Evolutionary conservation across 169 alveolate genomes (phyloP).

Genomic region (Plasmodium ovale): DNA sequence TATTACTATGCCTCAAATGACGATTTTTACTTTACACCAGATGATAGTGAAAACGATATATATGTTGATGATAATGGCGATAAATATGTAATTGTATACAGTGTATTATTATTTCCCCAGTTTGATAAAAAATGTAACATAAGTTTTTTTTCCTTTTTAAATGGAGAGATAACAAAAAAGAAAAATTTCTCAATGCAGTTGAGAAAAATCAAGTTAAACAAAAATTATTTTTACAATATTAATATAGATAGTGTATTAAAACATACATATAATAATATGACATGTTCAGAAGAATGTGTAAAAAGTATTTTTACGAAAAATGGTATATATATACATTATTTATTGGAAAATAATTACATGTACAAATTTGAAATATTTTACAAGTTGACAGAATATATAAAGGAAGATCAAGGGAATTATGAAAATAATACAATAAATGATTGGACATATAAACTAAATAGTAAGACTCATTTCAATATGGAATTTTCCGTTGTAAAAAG

Average conservation of each 20-base stretch:
- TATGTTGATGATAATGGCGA: neutral
- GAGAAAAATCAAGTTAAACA: constrained; percentile 12
- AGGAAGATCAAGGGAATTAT: neutral
- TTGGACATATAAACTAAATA: neutral
- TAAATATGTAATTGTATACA: neutral
- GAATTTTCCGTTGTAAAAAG: constrained; percentile 30
- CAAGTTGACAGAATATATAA: neutral
- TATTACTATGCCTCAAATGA: constrained; percentile 37
- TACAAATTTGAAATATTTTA: constrained; percentile 25
- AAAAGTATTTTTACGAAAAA: constrained; percentile 18
- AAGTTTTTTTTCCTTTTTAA: constrained; percentile 37
- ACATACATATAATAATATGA: neutral
- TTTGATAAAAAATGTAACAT: constrained; percentile 28
- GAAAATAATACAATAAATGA: neutral
- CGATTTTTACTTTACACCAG: constrained; percentile 3
- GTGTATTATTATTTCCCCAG: constrained; percentile 29
- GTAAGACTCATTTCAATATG: constrained; percentile 1
- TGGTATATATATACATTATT: constrained; percentile 16
- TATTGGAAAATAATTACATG: constrained; percentile 22
- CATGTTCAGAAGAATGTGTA: constrained; percentile 11
- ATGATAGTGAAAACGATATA: neutral
- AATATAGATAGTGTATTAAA: constrained; percentile 11
- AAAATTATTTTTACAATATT: constrained; percentile 28
- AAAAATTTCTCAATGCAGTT: constrained; percentile 36
- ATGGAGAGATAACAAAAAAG: constrained; percentile 1